Evolutionary conservation across 768 basidiomycete species (phyloP).

Genomic region (Rhodosporidiobolus sp.): DNA sequence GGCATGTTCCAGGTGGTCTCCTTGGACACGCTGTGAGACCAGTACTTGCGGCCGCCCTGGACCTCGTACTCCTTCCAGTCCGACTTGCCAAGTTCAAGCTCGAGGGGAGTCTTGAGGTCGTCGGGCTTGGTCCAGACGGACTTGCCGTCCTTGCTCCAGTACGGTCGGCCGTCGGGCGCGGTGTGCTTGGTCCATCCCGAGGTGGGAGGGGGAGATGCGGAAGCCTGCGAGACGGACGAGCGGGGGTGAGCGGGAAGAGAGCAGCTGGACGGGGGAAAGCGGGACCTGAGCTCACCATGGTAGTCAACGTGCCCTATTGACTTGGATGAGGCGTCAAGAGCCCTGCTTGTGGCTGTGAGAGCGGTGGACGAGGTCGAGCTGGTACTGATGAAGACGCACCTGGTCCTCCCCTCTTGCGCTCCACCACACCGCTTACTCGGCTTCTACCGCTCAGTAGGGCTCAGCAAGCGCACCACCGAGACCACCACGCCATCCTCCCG

Average conservation of each 20-base stretch:
- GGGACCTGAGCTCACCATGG: not conserved
- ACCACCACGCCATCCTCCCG: too few species aligned
- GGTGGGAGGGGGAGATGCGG: not conserved
- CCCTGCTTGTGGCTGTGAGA: not conserved
- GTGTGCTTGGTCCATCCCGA: conserved; percentile 25
- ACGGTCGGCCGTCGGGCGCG: conserved; percentile 34
- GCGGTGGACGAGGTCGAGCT: too few species aligned
- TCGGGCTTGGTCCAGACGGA: conserved; percentile 88
- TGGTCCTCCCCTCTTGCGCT: too few species aligned
- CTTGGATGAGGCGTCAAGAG: not conserved
- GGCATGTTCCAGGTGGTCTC: conserved; percentile 99
- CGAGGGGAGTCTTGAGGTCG: conserved; percentile 73
- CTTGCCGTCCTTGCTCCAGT: conserved; percentile 34
- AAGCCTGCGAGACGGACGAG: not conserved
- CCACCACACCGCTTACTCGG: too few species aligned
- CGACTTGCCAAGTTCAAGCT: conserved; percentile 64
- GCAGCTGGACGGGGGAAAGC: not conserved
- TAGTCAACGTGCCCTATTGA: not conserved
- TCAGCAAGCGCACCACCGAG: too few species aligned
- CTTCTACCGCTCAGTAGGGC: too few species aligned
- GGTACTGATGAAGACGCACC: too few species aligned
- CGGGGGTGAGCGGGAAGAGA: not conserved
- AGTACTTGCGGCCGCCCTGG: conserved; percentile 55
- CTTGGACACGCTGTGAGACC: conserved; percentile 70
- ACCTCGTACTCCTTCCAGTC: conserved; percentile 60